phyloP scores from a whole-genome alignment of 2,329 filamentous ascomycete species.

The Thelonectria discophora region DNA sequence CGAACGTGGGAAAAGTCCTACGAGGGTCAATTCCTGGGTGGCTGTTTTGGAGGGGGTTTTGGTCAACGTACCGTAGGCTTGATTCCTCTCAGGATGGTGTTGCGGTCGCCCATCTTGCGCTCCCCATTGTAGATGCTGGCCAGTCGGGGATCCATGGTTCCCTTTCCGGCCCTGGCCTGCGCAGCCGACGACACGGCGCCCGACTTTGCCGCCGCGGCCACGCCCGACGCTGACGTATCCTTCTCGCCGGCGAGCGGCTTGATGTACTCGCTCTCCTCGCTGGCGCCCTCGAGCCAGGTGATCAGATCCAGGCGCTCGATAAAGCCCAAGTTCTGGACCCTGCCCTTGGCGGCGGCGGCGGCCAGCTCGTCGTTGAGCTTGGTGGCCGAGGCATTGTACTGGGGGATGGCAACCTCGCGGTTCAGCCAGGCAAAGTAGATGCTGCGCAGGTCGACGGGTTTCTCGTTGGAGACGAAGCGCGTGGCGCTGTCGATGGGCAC shows the following conservation, averaged over 20 bases:
- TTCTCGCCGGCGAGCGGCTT: conserved; percentile 77
- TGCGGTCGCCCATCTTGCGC: conserved; percentile 90
- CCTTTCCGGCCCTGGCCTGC: conserved; percentile 66
- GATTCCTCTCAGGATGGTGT: conserved; percentile 84
- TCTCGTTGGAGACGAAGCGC: conserved; percentile 83
- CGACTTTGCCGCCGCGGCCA: conserved; percentile 49
- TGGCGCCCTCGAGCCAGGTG: conserved; percentile 90
- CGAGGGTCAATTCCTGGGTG: conserved; percentile 15
- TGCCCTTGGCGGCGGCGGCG: conserved; percentile 66
- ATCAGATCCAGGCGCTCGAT: conserved; percentile 91
- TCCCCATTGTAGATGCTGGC: conserved; percentile 92
- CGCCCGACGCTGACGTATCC: conserved; percentile 52
- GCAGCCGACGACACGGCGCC: conserved; percentile 55
- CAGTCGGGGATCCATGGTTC: conserved; percentile 79
- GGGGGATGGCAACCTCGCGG: conserved; percentile 86
- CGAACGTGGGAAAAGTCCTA: conserved; percentile 95
- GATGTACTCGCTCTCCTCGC: conserved; percentile 92
- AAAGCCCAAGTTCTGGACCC: conserved; percentile 89
- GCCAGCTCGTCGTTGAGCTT: conserved; percentile 81
- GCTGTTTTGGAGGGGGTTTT: background rate
- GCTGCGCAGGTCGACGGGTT: conserved; percentile 85
- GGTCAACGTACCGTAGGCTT: conserved; percentile 78
- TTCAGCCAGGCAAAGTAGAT: conserved; percentile 98
- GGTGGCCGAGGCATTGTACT: conserved; percentile 87
- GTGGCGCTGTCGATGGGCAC: conserved; percentile 78